Evolutionary conservation across 208 protist species (phyloP), one percentile per base, ranked within the genome.

Genomic region (Crithidia expoeki): DNA sequence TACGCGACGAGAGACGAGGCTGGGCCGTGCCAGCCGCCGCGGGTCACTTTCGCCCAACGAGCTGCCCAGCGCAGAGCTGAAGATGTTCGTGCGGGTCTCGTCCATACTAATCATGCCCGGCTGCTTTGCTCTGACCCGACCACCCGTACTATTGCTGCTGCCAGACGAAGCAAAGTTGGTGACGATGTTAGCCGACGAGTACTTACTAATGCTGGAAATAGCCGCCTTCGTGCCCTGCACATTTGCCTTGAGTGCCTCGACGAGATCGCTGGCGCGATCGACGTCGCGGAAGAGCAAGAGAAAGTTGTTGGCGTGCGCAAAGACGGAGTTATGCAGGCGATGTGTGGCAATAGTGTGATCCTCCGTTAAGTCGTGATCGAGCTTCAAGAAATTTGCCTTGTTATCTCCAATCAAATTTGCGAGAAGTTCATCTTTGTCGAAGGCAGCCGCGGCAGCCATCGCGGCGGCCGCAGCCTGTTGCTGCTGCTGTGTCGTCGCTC

Each of bases 261-360:
- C 88, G 21, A 94, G 76, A 12, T 74, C 68, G 42, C 84, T 91
- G 23, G 91, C 83, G 9, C 75, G 68, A 21, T 90, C 85, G 11
- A 96, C 91, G 57, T 96, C 88, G 61, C 87, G 81, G 59, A 96
- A 96, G 12, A 96, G 73, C 17, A 85, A 76, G 25, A 96, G 56
- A 66, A 96, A 96, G 77, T 88, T 85, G 36, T 84, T 84, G 12
- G 86, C 80, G 42, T 94, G 87, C 0, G 80, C 21, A 70, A 94
- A 96, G 46, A 96, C 91, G 10, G 85, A 76, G 33, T 74, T 52
- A 64, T 94, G 88, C 46, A 96, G 76, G 1, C 78, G 76, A 21
- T 73, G 75, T 28, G 83, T 85, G 17, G 91, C 86, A 23, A 94
- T 79, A 19, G 71, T 57, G 74, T 92, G 83, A 34, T 96, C 88